A percentile compares a stretch with the other conserved stretches of the same genome.
phyloP scores from a whole-genome alignment of 2,329 filamentous ascomycete genomes.

The Ophiocordyceps camponoti-floridani region DNA sequence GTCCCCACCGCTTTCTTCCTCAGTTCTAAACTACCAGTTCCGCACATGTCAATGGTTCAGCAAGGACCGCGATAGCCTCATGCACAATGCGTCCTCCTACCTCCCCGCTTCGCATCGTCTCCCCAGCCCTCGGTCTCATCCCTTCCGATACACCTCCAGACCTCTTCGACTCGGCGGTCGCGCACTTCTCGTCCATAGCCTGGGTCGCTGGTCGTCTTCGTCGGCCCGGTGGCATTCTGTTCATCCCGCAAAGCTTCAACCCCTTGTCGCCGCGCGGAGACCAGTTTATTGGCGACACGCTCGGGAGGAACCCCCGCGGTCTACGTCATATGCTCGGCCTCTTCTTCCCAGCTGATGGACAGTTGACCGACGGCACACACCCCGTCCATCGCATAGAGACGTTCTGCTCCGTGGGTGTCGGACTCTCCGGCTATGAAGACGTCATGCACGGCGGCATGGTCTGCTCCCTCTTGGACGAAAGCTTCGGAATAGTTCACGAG shows the following conservation, averaged over 20 bases:
- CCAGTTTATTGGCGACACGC: conserved; percentile 15
- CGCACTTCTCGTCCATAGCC: conserved; percentile 15
- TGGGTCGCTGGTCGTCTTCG: conserved; percentile 13
- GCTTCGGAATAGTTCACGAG: conserved; percentile 17
- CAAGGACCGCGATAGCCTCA: too few relatives aligned
- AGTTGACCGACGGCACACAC: conserved; percentile 7
- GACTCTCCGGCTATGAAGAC: conserved; percentile 14
- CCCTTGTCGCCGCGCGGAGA: conserved; percentile 11
- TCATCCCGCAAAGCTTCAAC: conserved; percentile 15
- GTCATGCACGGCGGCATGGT: conserved; percentile 19
- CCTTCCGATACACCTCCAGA: conserved; percentile 9
- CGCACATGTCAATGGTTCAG: too few relatives aligned
- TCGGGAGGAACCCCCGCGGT: conserved; percentile 8
- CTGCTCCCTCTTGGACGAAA: conserved; percentile 18
- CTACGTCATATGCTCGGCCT: conserved; percentile 16
- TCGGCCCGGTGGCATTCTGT: conserved; percentile 6
- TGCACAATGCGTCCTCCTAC: not conserved
- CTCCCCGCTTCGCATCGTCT: conserved; percentile 10
- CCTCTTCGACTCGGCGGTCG: conserved; percentile 10
- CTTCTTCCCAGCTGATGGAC: conserved; percentile 11
- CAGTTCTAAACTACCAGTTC: too few relatives aligned
- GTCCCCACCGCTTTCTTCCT: too few relatives aligned
- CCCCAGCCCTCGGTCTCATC: conserved; percentile 11
- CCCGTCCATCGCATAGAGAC: conserved; percentile 12
- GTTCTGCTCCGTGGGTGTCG: conserved; percentile 15